Base-by-base conservation (phyloP, 352 stramenopile genomes). In the Pythium aristosporum region DNA sequence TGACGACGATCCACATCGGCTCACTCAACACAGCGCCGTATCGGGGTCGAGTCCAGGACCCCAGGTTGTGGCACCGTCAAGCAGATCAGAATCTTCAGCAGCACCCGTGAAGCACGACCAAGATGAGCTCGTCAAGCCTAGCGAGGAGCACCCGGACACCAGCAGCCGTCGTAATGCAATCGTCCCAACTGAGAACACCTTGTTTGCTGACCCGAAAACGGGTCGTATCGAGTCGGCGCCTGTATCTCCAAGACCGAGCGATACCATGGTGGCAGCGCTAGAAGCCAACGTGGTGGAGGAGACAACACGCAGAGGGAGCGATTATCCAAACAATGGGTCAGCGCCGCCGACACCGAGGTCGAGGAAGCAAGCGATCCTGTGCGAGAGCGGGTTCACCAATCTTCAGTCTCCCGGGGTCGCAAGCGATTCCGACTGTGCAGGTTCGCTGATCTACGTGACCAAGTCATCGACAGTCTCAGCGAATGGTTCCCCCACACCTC, bases 111-210 rank as follows among this genome's bases (percentile, higher is more conserved):
- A 46, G 6, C 39, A 21, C 39, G 39, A 30, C n/a, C n/a, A 50
- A 50, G n/a, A 50, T 30, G n/a, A 50, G 7, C 7, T n/a, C 8
- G 3, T 32, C n/a, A 25, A 30, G 28, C 18, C n/a, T 2, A 32
- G 18, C 7, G 5, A 46, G 39, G 10, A 1, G 39, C 16, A 20
- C 21, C 13, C 13, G 15, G 6, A 10, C 18, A 15, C 12, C 15
- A 0, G 0, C 39, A 28, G 1, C 1, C 55, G 32, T 23, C 28
- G 30, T 3, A 43, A 43, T 21, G 30, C 18, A 25, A 63, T 69
- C 41, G 32, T 61, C 1, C 47, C 36, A 16, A 60, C 56, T 2
- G 55, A 69, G 32, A 70, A 70, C 32, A 70, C 21, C 6, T 43
- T 65, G 7, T 65, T 65, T 20, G 55, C 48, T 9, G 63, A 65